These are phyloP conservation scores for Musa balbisiana DNA, from an alignment of 202 grass and related monocot species.

Conservation along the genomic window DNA sequence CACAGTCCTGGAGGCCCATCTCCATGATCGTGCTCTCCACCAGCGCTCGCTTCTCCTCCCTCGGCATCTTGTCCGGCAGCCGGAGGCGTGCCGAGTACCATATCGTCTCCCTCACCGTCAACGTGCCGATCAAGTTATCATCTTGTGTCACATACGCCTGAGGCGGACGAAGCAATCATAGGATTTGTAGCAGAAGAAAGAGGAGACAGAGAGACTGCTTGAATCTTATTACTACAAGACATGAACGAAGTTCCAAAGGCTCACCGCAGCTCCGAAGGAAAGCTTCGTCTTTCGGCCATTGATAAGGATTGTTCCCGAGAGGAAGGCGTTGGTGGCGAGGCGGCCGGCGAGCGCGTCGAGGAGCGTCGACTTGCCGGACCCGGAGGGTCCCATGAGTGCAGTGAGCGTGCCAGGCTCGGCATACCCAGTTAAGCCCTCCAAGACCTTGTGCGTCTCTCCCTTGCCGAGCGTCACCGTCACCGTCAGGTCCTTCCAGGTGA, in stretches of 20 bases:
- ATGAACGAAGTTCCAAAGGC: not conserved
- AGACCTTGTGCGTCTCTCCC: constrained; percentile 66
- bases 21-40: constrained; percentile 83
- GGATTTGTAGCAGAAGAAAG: not conserved
- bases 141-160: constrained; percentile 97
- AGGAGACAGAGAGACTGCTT: not conserved
- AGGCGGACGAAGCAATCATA: not conserved
- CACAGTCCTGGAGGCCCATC: constrained; percentile 96
- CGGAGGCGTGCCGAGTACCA: constrained; percentile 78
- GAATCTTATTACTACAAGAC: too few species aligned
- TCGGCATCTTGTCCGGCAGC: constrained; percentile 77
- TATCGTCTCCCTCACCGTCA: constrained; percentile 94
- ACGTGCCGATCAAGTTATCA: constrained; percentile 88
- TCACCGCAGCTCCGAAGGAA: constrained; percentile 89
- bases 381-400: constrained; percentile 80
- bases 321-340: constrained; percentile 80
- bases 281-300: constrained; percentile 88
- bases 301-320: constrained; percentile 64
- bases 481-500: constrained; percentile 87
- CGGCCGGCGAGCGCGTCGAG: constrained; percentile 76
- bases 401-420: constrained; percentile 82
- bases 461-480: constrained; percentile 71
- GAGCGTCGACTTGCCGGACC: constrained; percentile 88
- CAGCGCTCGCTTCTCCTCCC: constrained; percentile 72
- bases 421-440: constrained; percentile 75